Percentiles rank a stretch among this genome's conserved stretches.
These are phyloP conservation scores for Ailanthus altissimus DNA, from an alignment of 345 rosid genomes.

Conservation along the genomic window DNA sequence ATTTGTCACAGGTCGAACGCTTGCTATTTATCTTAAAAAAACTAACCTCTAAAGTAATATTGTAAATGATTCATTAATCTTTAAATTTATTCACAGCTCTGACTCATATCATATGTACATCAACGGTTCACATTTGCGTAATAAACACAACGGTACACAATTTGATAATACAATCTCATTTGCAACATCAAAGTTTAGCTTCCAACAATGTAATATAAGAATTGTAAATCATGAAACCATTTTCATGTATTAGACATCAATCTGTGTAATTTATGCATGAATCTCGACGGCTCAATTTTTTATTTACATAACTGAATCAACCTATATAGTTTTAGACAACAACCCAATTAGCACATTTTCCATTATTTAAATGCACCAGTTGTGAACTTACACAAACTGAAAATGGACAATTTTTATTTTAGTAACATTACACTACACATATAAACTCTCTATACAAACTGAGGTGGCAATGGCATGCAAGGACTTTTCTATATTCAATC, in stretches of 20 bases:
- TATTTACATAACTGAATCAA: background rate
- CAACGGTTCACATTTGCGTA: too few species aligned
- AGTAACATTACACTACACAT: too few species aligned
- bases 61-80: too few species aligned
- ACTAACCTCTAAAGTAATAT: too few species aligned
- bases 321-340: background rate
- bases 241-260: conserved; percentile 14
- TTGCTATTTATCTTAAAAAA: too few species aligned
- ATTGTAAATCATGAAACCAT: background rate
- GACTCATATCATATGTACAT: too few species aligned
- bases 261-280: conserved; percentile 9
- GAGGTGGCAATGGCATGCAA: too few species aligned
- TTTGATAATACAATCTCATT: background rate
- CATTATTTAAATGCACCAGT: conserved; percentile 18
- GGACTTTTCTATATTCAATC: background rate
- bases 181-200: background rate
- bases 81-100: too few species aligned
- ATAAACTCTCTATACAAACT: too few species aligned
- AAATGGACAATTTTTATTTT: background rate
- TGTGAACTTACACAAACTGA: conserved; percentile 8
- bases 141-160: background rate
- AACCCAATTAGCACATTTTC: background rate
- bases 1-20: too few species aligned
- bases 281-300: too few species aligned
- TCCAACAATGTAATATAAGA: background rate